These are phyloP conservation scores for Filobasidium floriforme DNA, from an alignment of 768 basidiomycete genomes.

Conservation along the genomic window DNA sequence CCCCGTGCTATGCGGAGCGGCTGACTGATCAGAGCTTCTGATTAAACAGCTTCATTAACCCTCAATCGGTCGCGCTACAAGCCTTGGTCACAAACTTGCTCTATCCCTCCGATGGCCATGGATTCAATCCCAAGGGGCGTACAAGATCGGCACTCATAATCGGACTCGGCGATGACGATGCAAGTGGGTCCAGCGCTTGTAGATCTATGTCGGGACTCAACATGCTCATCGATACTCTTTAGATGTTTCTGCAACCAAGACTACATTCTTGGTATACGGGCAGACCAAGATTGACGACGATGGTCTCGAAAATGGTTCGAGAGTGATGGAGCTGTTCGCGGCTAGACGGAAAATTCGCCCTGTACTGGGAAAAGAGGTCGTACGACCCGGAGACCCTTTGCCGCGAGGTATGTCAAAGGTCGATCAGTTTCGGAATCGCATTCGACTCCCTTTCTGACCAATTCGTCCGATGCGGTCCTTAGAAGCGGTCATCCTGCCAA, in stretches of 20 bases:
- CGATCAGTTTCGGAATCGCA: neutral
- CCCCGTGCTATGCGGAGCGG: too few species aligned
- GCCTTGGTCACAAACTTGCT: neutral
- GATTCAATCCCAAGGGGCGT: slow-evolving; percentile 29
- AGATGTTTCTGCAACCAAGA: slow-evolving; percentile 86
- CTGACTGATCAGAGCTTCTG: neutral
- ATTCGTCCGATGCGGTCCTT: neutral
- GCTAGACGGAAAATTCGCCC: slow-evolving; percentile 30
- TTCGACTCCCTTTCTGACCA: neutral
- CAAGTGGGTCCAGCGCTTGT: slow-evolving; percentile 22
- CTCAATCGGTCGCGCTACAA: neutral
- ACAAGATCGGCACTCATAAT: slow-evolving; percentile 35
- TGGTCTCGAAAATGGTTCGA: neutral
- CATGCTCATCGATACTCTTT: slow-evolving; percentile 13
- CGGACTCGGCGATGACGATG: slow-evolving; percentile 40
- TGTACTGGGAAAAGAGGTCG: slow-evolving; percentile 23
- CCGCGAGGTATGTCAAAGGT: slow-evolving; percentile 32
- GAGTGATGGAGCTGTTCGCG: slow-evolving; percentile 20
- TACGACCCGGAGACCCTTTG: slow-evolving; percentile 41
- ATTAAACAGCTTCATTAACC: slow-evolving; percentile 11
- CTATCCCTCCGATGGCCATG: neutral
- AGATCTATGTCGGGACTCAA: neutral
- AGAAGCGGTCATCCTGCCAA: neutral
- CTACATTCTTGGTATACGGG: slow-evolving; percentile 38
- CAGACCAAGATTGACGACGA: slow-evolving; percentile 25